phyloP scores from a whole-genome alignment of 805 yeast genomes.

The Lachancea thermotolerans region DNA sequence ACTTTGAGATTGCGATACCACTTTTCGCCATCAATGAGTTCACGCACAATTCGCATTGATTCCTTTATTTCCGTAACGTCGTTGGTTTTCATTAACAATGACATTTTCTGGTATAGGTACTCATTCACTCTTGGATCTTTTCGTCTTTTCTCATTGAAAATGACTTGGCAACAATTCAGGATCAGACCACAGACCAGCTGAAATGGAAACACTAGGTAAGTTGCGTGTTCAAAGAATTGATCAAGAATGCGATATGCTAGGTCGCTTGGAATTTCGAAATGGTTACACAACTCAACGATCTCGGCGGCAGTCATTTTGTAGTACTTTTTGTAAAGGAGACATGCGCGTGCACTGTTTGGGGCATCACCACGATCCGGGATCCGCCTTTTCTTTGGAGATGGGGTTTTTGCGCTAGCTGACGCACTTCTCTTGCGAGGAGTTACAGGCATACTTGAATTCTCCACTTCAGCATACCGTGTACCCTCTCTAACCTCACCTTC shows the following conservation, averaged over 20 bases:
- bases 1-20: conserved; percentile 57
- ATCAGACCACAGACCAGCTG: conserved; percentile 61
- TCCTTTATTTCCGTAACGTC: conserved; percentile 42
- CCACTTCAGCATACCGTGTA: not conserved
- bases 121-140: conserved; percentile 44
- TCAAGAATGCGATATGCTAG: conserved; percentile 44
- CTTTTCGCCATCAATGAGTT: conserved; percentile 46
- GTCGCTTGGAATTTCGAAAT: conserved; percentile 53
- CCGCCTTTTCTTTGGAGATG: conserved; percentile 6
- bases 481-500: not conserved
- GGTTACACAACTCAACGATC: conserved; percentile 48
- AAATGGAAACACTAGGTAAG: conserved; percentile 59
- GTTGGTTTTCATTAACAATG: conserved; percentile 44
- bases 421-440: not conserved
- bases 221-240: conserved; percentile 44
- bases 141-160: conserved; percentile 42
- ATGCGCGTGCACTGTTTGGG: not conserved
- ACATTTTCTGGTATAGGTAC: conserved; percentile 44
- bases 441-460: not conserved
- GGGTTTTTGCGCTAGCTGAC: not conserved
- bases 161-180: conserved; percentile 48
- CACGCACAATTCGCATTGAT: conserved; percentile 49
- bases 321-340: conserved; percentile 26
- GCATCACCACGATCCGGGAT: conserved; percentile 5
- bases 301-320: conserved; percentile 36